A percentile compares a stretch with the other conserved stretches of the same genome.
Evolutionary conservation across 768 basidiomycete species (phyloP).

Genomic region (Termitomyces sp.): DNA sequence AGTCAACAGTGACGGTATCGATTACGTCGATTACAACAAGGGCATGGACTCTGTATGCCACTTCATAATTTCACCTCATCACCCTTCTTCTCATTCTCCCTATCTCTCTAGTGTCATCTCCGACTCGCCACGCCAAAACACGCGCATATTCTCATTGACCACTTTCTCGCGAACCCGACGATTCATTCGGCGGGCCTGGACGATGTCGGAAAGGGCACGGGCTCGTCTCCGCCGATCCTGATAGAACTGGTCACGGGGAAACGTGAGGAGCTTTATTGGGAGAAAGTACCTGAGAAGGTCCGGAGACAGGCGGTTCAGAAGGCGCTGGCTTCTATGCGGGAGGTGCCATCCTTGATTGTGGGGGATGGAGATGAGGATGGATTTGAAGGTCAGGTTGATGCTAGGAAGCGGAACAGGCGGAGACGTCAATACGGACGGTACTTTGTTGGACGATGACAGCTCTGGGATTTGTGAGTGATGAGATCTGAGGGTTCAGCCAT

Average conservation of each 20-base stretch:
- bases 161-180: slow-evolving; percentile 35
- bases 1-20: slow-evolving; percentile 37
- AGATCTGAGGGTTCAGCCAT: too few species aligned
- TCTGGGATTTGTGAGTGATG: too few species aligned
- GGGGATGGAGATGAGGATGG: neutral
- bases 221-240: slow-evolving; percentile 24
- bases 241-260: slow-evolving; percentile 60
- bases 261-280: slow-evolving; percentile 75
- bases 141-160: slow-evolving; percentile 38
- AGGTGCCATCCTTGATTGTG: neutral
- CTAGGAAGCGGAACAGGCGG: slow-evolving; percentile 9
- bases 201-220: slow-evolving; percentile 34
- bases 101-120: slow-evolving; percentile 63
- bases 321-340: slow-evolving; percentile 10
- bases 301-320: slow-evolving; percentile 44
- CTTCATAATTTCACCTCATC: neutral
- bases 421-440: slow-evolving; percentile 2
- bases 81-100: neutral
- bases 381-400: neutral
- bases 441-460: neutral
- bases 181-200: slow-evolving; percentile 56
- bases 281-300: slow-evolving; percentile 73
- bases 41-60: slow-evolving; percentile 66
- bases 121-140: slow-evolving; percentile 56
- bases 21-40: slow-evolving; percentile 80